Percentiles rank a stretch among this genome's conserved stretches.
Conservation (phyloP, 2,329 filamentous ascomycete genomes). For the Akanthomyces lecanii region DNA sequence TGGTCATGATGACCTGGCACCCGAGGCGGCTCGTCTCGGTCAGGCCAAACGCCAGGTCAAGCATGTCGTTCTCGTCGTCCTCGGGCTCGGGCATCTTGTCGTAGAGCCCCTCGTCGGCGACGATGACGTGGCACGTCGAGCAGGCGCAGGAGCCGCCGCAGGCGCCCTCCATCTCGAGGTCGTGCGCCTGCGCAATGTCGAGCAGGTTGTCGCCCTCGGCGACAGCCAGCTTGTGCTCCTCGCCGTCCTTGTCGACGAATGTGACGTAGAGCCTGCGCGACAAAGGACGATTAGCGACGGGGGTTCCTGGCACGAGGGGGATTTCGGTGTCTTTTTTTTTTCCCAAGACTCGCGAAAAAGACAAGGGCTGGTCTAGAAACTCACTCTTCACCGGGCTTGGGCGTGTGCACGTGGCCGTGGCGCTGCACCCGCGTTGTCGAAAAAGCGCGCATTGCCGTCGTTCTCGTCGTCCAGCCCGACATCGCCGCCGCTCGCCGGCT, state of each 20-base stretch:
- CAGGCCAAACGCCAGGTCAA: slow-evolving; percentile 84
- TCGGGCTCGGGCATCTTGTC: slow-evolving; percentile 74
- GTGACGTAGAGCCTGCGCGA: slow-evolving; percentile 71
- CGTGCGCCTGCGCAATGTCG: slow-evolving; percentile 90
- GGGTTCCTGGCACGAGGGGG: no score
- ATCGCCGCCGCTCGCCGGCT: slow-evolving; percentile 1
- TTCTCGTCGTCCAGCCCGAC: neutral
- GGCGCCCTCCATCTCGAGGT: slow-evolving; percentile 97
- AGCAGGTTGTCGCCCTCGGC: slow-evolving; percentile 86
- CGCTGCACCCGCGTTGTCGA: slow-evolving; percentile 54
- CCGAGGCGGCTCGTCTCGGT: slow-evolving; percentile 81
- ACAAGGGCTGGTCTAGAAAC: slow-evolving; percentile 29
- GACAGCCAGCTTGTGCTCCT: slow-evolving; percentile 72
- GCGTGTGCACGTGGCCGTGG: slow-evolving; percentile 79
- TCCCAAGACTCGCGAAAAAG: neutral
- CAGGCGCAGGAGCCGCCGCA: slow-evolving; percentile 93
- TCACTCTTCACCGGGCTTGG: slow-evolving; percentile 89
- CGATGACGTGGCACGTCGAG: slow-evolving; percentile 89
- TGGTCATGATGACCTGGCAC: slow-evolving; percentile 88
- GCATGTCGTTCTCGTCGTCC: slow-evolving; percentile 84
- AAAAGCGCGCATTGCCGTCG: slow-evolving; percentile 47
- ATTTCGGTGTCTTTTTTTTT: no score
- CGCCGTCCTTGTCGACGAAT: slow-evolving; percentile 87
- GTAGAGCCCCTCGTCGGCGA: slow-evolving; percentile 67
- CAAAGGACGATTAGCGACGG: no score